phyloP scores from a whole-genome alignment of 108 stramenopile species.

The Bacterosira constricta region DNA sequence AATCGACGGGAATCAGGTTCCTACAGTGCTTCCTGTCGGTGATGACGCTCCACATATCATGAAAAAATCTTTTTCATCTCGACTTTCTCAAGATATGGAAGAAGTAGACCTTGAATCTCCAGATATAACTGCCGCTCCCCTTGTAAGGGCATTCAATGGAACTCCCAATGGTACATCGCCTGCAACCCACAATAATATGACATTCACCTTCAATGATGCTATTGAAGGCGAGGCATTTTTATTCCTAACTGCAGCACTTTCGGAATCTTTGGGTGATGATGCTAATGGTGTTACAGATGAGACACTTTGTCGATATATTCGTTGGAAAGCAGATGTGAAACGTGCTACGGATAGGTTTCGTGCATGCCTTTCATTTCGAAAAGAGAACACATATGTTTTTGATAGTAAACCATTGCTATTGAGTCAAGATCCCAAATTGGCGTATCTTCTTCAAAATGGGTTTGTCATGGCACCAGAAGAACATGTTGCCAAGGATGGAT shows the following conservation, averaged over 20 bases:
- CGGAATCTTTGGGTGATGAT: conserved; percentile 18
- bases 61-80: background rate
- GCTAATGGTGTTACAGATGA: conserved; percentile 26
- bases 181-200: background rate
- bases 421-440: conserved; percentile 21
- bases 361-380: conserved; percentile 5
- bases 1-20: too few relatives aligned
- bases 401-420: conserved; percentile 12
- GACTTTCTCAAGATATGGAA: conserved; percentile 12
- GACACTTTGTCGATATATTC: conserved; percentile 11
- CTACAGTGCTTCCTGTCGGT: too few relatives aligned
- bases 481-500: conserved; percentile 19
- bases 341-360: conserved; percentile 24
- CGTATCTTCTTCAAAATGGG: conserved; percentile 9
- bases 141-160: conserved; percentile 7
- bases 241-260: conserved; percentile 12
- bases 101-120: conserved; percentile 11
- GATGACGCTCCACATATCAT: too few relatives aligned
- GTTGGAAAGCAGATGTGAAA: conserved; percentile 29
- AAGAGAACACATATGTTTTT: conserved; percentile 17
- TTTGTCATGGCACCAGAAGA: conserved; percentile 26
- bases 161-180: background rate
- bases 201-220: background rate
- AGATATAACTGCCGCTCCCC: background rate
- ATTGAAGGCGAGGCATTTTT: conserved; percentile 21